Base-by-base conservation (phyloP, 2,329 filamentous ascomycete species). In the Aspergillus ruber region DNA sequence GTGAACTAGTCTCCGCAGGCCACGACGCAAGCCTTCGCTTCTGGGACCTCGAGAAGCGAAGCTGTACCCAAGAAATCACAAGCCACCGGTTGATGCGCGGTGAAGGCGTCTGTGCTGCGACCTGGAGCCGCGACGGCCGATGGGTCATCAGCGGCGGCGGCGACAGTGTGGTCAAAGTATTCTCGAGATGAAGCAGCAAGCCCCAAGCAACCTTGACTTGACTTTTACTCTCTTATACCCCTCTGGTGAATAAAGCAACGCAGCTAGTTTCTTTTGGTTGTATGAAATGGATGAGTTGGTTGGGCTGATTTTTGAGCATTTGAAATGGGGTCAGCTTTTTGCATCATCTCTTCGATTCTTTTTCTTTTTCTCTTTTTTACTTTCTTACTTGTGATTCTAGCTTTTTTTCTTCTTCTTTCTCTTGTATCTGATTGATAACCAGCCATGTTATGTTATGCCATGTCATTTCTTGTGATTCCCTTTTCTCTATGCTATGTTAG, bases 151-250 rank as follows among this genome's bases (percentile, higher is more conserved):
- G 89, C 59, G 91, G 86, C 33, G 93, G 93, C 36, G 93, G 93
- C 10, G 93, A 98, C 66, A 93, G 93, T 6, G 85, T 95, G 32
- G 91, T 96, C 52, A 97, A 97, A 75, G 90, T 97, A 48, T 97
- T 85, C 66, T 67, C 69, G 21, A 62, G 68, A 64, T 70, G 56
- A 68, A 53, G 51, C 51, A 47, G 43, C 55, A 44, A 54, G 51
- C 51, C 47, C 44, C 55, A 44, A 54, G 56, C 51, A 50, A 53
- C 50, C 56, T 50, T 53, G 50, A 50, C 48, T 57, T 53, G 54
- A 54, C 63, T 57, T 62, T 61, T 63, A 60, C 60, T 54, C 47
- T 52, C 50, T 50, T 47, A 45, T 48, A 7, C 10, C 36, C 36
- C 10, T 46, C 47, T 55, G 50, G 47, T 51, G 53, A 57, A 55